These are phyloP conservation scores for Ballota nigra DNA, from an alignment of 257 asterid genomes.

Conservation along the genomic window DNA sequence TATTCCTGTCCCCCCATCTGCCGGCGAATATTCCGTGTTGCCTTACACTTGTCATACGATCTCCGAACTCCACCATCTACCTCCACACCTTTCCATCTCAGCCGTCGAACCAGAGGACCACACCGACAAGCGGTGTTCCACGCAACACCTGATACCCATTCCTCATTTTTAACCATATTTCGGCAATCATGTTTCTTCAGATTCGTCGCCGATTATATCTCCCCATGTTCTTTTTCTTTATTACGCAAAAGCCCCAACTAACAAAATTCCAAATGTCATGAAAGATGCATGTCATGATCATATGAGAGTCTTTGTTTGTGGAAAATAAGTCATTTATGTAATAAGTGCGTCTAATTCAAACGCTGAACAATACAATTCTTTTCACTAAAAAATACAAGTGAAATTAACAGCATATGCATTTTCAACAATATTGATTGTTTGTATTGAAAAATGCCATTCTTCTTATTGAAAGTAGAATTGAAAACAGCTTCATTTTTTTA, in stretches of 20 bases:
- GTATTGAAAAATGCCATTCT: no score
- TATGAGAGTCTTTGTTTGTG: no score
- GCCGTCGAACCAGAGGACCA: background rate
- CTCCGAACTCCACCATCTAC: background rate
- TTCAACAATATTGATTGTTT: no score
- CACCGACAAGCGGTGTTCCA: conserved; percentile 7
- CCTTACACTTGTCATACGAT: conserved; percentile 31
- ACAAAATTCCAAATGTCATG: conserved; percentile 22
- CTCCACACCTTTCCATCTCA: conserved; percentile 1
- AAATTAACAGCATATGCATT: no score
- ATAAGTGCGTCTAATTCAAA: no score
- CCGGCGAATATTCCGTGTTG: conserved; percentile 46
- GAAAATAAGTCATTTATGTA: no score
- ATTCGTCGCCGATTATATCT: conserved; percentile 73
- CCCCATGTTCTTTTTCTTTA: conserved; percentile 41
- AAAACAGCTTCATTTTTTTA: no score
- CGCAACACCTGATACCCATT: conserved; percentile 20
- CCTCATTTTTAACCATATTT: conserved; percentile 9
- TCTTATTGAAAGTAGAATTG: no score
- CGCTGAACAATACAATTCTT: no score
- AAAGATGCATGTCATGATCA: conserved; percentile 16
- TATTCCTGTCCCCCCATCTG: conserved; percentile 58
- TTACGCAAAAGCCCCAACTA: conserved; percentile 20
- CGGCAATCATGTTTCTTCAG: conserved; percentile 48
- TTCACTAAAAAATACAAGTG: no score